Base-by-base conservation (phyloP, 495 filamentous ascomycete species). In the Lasiosphaeria miniovina region DNA sequence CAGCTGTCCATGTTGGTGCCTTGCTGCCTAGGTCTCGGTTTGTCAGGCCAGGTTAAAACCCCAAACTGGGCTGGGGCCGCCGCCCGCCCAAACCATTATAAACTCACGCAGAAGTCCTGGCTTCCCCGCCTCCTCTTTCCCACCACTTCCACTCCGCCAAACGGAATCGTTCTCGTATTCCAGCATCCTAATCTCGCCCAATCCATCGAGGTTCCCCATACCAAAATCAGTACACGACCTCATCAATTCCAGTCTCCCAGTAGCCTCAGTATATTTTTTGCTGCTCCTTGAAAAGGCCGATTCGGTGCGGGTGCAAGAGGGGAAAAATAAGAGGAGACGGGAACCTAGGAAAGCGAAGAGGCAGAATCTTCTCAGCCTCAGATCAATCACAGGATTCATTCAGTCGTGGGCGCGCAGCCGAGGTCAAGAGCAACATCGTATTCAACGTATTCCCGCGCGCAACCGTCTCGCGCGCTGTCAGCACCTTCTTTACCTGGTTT, bases 161-260 rank as follows among this genome's bases (percentile, higher is more conserved):
- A 52, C 43, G 43, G 43, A 9, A 5, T 46, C 43, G 12, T 46
- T n/a, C 11, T 5, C 11, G 43, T 46, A n/a, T 36, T 49, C 46
- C 43, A 51, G 36, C 53, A 36, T 48, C 35, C 24, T 12, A 55
- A 12, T 31, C 41, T 35, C 15, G 32, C 35, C 17, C 49, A 50
- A 58, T 45, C 35, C n/a, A 35, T 32, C 54, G 43, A 59, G 32
- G 36, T n/a, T 17, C 14, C 14, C 36, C n/a, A 9, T 6, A 52
- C 43, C 17, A 41, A 31, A 36, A 51, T 36, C 40, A 46, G 24
- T 24, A 24, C 24, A 24, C 24, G 17, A 40, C 31, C 9, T 36
- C 61, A 63, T 59, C 57, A 60, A 60, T 58, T 56, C 15, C 57
- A 56, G 52, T 53, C 53, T 59, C 4, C 53, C 57, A 63, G 61